Evolutionary conservation across 169 alveolate species (phyloP), one percentile per base, ranked within the genome.

Genomic region (Cryptosporidium ryanae): DNA sequence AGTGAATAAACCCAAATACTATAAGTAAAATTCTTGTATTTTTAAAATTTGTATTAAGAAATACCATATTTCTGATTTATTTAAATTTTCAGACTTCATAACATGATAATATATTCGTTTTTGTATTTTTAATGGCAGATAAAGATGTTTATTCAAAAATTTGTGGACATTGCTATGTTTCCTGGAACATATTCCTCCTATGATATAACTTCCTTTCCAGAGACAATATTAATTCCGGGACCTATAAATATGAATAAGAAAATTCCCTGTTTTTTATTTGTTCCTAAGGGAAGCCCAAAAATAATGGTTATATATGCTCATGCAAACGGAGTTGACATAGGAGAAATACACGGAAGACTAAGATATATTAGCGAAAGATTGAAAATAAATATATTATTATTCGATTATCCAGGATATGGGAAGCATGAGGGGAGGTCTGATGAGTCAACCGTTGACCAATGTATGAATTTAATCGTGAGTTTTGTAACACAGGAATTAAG

Each of bases 261-360:
- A 25, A 82, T 84, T 34, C 91, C 91, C n/a, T 68, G 84, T 49
- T 54, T 82, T 44, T 55, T 84, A 27, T 82, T 84, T 25, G 61
- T 38, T 55, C 65, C 82, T n/a, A 65, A 34, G 44, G 43, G 32
- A 34, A 68, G 50, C 55, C 57, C 90, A 17, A 68, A 82, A 29
- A 64, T 59, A 5, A 67, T 91, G 21, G 49, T 91, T 29, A 71
- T 91, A 17, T 90, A 91, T 52, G 93, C 93, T 6, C 93, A 90
- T 34, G 93, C 92, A 15, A 91, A 91, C 52, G 94, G 94, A 25
- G 90, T 87, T 66, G 94, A 91, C 63, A 52, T 91, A 15, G 91
- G 91, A 2, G 93, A 91, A 46, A 52, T 89, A 43, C 63, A 82
- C 44, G 76, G 71, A 31, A 81, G 90, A 63, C 57, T 84, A 43